Conservation (phyloP, 2,329 filamentous ascomycete genomes). For the Diplocarpon mali region DNA sequence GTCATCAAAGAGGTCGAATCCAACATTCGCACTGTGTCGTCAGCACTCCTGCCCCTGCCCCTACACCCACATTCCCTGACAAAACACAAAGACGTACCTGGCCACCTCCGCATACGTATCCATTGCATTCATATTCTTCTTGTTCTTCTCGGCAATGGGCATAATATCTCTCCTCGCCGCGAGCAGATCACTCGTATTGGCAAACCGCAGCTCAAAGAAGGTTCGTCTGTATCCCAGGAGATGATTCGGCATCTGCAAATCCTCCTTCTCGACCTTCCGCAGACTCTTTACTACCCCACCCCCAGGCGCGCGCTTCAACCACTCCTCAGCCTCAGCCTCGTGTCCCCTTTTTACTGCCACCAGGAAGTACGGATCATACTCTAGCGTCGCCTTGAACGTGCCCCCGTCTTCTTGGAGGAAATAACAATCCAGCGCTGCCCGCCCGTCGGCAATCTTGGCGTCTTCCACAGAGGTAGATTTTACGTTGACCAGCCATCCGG, state of each 20-base stretch:
- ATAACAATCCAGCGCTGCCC: constrained; percentile 90
- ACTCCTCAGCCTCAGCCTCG: constrained; percentile 93
- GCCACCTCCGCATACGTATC: constrained; percentile 97
- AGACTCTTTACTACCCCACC: constrained; percentile 76
- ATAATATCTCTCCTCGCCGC: constrained; percentile 74
- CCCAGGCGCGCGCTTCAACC: constrained; percentile 65
- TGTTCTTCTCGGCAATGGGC: constrained; percentile 92
- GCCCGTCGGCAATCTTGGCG: constrained; percentile 69
- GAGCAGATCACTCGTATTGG: constrained; percentile 77
- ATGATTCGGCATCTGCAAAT: constrained; percentile 91
- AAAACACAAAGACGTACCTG: constrained; percentile 44
- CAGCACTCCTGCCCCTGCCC: constrained; percentile 8
- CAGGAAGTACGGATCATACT: constrained; percentile 95
- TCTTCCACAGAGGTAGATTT: constrained; percentile 82
- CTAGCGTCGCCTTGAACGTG: constrained; percentile 88
- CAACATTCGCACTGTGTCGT: constrained; percentile 53
- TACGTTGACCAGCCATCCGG: constrained; percentile 93
- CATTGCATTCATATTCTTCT: constrained; percentile 91
- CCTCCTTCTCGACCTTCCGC: constrained; percentile 77
- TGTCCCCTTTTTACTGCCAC: constrained; percentile 79
- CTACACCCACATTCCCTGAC: no score
- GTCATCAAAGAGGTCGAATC: constrained; percentile 93
- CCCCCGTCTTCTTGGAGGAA: constrained; percentile 81
- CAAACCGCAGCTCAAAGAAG: constrained; percentile 78
- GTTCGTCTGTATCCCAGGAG: constrained; percentile 80